Evolutionary conservation across 352 stramenopile genomes (phyloP), one percentile per base, ranked within the genome.

Genomic region (Globisporangium cylindrosporum): DNA sequence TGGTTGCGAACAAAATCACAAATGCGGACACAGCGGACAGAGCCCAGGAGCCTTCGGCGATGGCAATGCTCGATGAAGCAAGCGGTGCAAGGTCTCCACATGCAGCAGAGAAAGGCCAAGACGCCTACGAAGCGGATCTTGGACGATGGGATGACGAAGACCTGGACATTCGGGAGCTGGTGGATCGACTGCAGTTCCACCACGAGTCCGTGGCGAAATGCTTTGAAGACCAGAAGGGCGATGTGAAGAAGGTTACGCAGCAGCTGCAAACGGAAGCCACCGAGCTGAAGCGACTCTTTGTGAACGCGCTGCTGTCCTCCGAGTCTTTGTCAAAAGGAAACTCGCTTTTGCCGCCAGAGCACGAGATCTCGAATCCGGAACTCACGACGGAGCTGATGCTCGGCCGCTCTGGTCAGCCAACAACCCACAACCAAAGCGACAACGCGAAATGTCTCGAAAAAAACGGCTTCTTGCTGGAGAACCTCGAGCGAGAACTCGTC

Each of bases 141-240:
- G 76, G 64, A 4, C 79, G 81, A 1, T 93, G 87, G 85, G 80
- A 89, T 54, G 84, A 93, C 25, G 87, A 95, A 69, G 85, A 92
- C 34, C 32, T 92, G 49, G 85, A 91, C 25, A 57, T 95, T 7
- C 83, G 85, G 4, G 84, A 93, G 25, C 78, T 95, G 1, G 76
- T 93, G 0, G 85, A 95, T 54, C 77, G 85, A 24, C 62, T 95
- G 48, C 85, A 93, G 62, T 87, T 84, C 48, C 85, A 95, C 57
- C 87, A 95, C 66, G 87, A 95, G 59, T 76, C 78, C 3, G 84
- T 92, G 25, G 73, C 82, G 7, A 93, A 92, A 64, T 82, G 67
- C 36, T 93, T 93, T 29, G 80, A 92, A 32, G 78, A 92, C 32
- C 84, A 93, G 51, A 88, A 90, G 56, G 79, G 79, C 0, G 84